Evolutionary conservation across 352 stramenopile species (phyloP).

Genomic region (Bremia lactucae): DNA sequence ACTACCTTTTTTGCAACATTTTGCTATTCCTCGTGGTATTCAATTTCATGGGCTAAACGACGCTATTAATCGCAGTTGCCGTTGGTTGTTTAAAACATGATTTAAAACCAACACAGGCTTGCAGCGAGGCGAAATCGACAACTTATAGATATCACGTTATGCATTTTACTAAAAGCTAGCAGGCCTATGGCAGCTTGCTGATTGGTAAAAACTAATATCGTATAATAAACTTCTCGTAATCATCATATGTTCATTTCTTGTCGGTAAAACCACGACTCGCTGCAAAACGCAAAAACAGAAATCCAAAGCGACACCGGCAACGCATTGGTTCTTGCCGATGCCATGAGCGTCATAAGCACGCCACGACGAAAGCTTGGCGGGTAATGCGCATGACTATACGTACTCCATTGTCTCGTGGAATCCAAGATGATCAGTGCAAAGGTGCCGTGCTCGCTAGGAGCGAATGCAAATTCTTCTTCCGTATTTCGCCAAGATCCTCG

Average conservation of each 20-base stretch:
- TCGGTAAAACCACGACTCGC: conserved; percentile 38
- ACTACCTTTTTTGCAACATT: conserved; percentile 90
- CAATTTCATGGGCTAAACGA: conserved; percentile 87
- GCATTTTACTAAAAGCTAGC: no score
- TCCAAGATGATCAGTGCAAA: conserved; percentile 45
- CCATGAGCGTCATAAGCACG: conserved; percentile 33
- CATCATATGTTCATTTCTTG: not conserved
- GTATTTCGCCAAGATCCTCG: conserved; percentile 39
- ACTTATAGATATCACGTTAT: no score
- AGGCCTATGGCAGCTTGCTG: no score
- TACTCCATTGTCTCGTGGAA: conserved; percentile 32
- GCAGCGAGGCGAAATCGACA: no score
- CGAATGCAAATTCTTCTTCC: conserved; percentile 17
- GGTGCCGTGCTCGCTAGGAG: conserved; percentile 37
- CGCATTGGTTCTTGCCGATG: conserved; percentile 27
- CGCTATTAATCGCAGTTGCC: no score
- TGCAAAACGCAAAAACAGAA: conserved; percentile 45
- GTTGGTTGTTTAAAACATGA: not conserved
- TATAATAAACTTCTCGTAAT: conserved; percentile 1
- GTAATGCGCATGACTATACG: conserved; percentile 33
- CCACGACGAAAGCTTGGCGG: conserved; percentile 27
- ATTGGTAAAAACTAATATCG: not conserved
- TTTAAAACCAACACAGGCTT: not conserved
- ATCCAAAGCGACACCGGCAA: conserved; percentile 41
- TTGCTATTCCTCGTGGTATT: conserved; percentile 89